Conservation (phyloP, 2,329 filamentous ascomycete genomes). For the Colletotrichum plurivorum region DNA sequence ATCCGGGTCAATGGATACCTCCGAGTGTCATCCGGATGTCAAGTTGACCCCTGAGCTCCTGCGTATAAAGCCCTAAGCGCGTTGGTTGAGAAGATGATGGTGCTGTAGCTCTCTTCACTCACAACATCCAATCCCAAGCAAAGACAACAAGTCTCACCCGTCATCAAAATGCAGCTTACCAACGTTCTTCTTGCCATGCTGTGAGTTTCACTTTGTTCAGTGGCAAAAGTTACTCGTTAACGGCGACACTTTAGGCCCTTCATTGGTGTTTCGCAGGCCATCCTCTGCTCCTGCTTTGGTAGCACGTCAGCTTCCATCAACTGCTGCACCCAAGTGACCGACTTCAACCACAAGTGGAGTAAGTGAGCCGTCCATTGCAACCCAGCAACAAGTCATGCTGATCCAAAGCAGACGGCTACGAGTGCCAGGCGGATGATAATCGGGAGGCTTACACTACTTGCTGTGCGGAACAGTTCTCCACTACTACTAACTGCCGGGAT, state of each 20-base stretch:
- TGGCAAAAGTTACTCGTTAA: background rate
- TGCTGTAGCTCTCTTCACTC: too few relatives aligned
- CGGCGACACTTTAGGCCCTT: background rate
- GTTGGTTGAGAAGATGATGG: too few relatives aligned
- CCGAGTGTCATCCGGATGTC: too few relatives aligned
- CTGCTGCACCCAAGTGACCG: background rate
- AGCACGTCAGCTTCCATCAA: constrained; percentile 5
- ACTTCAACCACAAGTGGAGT: constrained; percentile 6
- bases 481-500: constrained; percentile 15
- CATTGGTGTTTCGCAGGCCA: constrained; percentile 13
- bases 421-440: background rate
- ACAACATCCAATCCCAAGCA: too few relatives aligned
- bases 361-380: background rate
- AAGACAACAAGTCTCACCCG: background rate
- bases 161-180: constrained; percentile 3
- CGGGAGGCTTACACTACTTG: background rate
- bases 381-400: background rate
- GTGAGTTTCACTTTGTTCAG: background rate
- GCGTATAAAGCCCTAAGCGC: too few relatives aligned
- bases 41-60: too few relatives aligned
- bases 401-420: background rate
- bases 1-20: background rate
- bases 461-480: background rate
- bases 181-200: constrained; percentile 7
- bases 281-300: constrained; percentile 14